Conservation (phyloP, 2,329 filamentous ascomycete species). For the Sporothrix variecibatus region DNA sequence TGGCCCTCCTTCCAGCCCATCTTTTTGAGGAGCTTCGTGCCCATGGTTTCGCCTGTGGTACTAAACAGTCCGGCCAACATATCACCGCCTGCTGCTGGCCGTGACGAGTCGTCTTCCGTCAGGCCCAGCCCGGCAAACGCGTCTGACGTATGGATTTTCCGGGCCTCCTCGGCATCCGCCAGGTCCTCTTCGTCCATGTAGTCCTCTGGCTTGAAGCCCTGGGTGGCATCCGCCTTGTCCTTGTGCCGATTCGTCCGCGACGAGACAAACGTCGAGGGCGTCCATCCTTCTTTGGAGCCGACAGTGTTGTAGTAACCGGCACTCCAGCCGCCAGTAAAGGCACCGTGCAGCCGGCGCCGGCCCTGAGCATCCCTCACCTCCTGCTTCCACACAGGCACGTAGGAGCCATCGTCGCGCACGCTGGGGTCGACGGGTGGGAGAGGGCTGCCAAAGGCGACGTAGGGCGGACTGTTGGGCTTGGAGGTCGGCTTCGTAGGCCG, state of each 20-base stretch:
- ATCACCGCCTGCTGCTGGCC: slow-evolving; percentile 43
- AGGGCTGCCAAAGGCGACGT: slow-evolving; percentile 79
- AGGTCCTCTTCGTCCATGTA: slow-evolving; percentile 99
- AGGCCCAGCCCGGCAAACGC: slow-evolving; percentile 76
- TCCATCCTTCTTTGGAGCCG: slow-evolving; percentile 97
- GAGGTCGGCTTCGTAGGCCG: slow-evolving; percentile 74
- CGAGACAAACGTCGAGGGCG: slow-evolving; percentile 87
- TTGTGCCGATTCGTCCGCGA: slow-evolving; percentile 78
- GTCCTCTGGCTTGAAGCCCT: slow-evolving; percentile 72
- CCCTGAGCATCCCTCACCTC: slow-evolving; percentile 93
- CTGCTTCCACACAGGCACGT: slow-evolving; percentile 96
- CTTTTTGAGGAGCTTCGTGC: slow-evolving; percentile 76
- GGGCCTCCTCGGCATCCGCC: slow-evolving; percentile 78
- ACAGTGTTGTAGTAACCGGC: slow-evolving; percentile 99
- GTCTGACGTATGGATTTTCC: slow-evolving; percentile 70
- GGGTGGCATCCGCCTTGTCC: slow-evolving; percentile 54
- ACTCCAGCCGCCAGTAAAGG: slow-evolving; percentile 95
- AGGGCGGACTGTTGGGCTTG: slow-evolving; percentile 70
- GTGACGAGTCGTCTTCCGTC: slow-evolving; percentile 56
- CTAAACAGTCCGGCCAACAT: slow-evolving; percentile 71
- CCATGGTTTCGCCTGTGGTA: slow-evolving; percentile 78
- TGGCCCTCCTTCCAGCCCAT: slow-evolving; percentile 98
- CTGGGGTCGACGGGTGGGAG: slow-evolving; percentile 76
- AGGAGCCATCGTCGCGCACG: slow-evolving; percentile 84
- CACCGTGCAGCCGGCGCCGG: slow-evolving; percentile 86